phyloP scores from a whole-genome alignment of 1,284 basidiomycete species.

The Cryptococcus sp. region DNA sequence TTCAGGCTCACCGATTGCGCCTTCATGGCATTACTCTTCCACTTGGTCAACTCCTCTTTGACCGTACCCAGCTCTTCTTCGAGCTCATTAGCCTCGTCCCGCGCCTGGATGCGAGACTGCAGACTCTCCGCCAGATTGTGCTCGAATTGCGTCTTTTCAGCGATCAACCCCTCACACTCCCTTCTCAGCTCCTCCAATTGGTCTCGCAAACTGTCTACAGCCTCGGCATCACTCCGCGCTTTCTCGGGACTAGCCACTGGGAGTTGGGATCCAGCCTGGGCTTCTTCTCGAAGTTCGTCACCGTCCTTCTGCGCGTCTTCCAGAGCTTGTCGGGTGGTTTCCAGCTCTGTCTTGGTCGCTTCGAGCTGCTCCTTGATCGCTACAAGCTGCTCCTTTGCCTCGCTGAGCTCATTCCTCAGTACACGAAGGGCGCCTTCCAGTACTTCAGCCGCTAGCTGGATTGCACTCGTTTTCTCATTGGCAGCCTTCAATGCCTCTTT shows the following conservation, averaged over 20 bases:
- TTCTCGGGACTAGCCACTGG: too few species aligned
- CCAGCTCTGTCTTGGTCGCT: not conserved
- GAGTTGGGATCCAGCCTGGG: not conserved
- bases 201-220: too few species aligned
- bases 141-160: conserved; percentile 2
- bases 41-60: conserved; percentile 6
- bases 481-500: too few species aligned
- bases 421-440: too few species aligned
- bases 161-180: not conserved
- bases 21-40: conserved; percentile 6
- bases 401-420: not conserved
- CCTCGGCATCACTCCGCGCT: too few species aligned
- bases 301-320: not conserved
- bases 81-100: not conserved
- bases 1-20: conserved; percentile 5
- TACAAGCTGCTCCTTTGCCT: not conserved
- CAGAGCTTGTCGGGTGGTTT: not conserved
- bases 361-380: not conserved
- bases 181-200: not conserved
- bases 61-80: conserved; percentile 7
- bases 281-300: not conserved
- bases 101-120: not conserved
- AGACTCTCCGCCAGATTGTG: conserved; percentile 4
- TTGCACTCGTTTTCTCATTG: too few species aligned
- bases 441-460: too few species aligned